These are phyloP conservation scores for Dovyalis caffra DNA, from an alignment of 345 rosid species.

Conservation along the genomic window DNA sequence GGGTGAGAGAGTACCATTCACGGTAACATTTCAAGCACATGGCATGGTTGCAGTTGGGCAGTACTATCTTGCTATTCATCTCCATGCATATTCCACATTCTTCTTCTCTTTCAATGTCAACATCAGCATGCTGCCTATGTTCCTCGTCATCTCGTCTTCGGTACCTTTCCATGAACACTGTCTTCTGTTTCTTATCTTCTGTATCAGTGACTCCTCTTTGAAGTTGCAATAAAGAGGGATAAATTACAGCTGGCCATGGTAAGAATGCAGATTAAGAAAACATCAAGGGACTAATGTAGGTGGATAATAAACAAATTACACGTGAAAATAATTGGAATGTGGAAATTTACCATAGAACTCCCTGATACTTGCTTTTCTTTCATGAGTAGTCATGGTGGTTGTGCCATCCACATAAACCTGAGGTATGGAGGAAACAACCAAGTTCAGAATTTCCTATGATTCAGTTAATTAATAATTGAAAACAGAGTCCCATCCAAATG, in stretches of 20 bases:
- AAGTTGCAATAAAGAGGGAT: slow-evolving; percentile 64
- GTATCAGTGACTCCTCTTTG: slow-evolving; percentile 54
- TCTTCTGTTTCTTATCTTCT: slow-evolving; percentile 58
- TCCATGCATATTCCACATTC: slow-evolving; percentile 82
- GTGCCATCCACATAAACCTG: slow-evolving; percentile 77
- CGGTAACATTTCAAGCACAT: slow-evolving; percentile 67
- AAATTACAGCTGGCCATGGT: slow-evolving; percentile 50
- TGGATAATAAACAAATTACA: neutral
- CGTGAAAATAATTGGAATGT: neutral
- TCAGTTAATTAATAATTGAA: neutral
- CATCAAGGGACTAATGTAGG: neutral
- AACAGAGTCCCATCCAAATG: neutral
- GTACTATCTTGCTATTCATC: slow-evolving; percentile 51
- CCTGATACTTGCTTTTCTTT: slow-evolving; percentile 76
- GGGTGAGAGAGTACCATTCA: slow-evolving; percentile 45
- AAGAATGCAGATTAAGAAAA: slow-evolving; percentile 7
- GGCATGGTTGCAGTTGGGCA: slow-evolving; percentile 65
- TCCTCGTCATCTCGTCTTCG: slow-evolving; percentile 51
- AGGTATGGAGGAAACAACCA: neutral
- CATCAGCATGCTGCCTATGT: slow-evolving; percentile 22
- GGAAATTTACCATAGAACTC: slow-evolving; percentile 59
- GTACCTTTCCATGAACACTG: slow-evolving; percentile 53
- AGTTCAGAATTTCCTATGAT: slow-evolving; percentile 4
- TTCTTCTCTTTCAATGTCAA: slow-evolving; percentile 60
- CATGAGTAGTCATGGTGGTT: slow-evolving; percentile 76